Evolutionary conservation across 208 protist species (phyloP).

Genomic region (Trypanosoma mega): DNA sequence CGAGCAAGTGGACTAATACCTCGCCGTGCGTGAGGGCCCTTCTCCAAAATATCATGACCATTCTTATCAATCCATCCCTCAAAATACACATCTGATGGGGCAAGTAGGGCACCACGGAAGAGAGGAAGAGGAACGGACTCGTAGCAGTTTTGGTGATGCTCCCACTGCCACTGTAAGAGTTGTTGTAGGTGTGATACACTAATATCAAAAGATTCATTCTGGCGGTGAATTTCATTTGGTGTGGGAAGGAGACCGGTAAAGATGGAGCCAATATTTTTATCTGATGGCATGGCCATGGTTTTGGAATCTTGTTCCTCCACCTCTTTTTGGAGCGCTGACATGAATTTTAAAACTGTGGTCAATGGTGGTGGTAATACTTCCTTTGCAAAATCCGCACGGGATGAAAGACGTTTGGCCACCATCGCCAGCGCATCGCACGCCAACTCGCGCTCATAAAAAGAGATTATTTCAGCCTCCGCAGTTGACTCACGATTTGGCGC

Average conservation of each 20-base stretch:
- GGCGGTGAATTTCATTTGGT: slow-evolving; percentile 50
- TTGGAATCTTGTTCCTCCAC: slow-evolving; percentile 17
- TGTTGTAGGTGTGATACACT: slow-evolving; percentile 58
- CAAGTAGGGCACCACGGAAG: slow-evolving; percentile 33
- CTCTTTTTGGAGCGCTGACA: slow-evolving; percentile 28
- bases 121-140: slow-evolving; percentile 47
- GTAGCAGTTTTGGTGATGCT: slow-evolving; percentile 70
- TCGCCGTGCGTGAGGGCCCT: slow-evolving; percentile 4
- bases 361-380: slow-evolving; percentile 25
- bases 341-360: slow-evolving; percentile 27
- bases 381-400: not conserved
- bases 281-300: not conserved
- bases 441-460: no score
- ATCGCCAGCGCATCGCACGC: not conserved
- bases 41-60: not conserved
- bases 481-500: no score
- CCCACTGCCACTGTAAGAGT: slow-evolving; percentile 78
- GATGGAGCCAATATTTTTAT: slow-evolving; percentile 9
- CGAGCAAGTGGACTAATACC: slow-evolving; percentile 56
- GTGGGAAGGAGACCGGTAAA: slow-evolving; percentile 51
- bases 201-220: slow-evolving; percentile 45
- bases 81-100: slow-evolving; percentile 29
- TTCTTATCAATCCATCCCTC: not conserved
- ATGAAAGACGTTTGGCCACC: not conserved
- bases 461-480: no score